Conservation (phyloP, 2,329 filamentous ascomycete genomes). For the Aureobasidium lini region DNA sequence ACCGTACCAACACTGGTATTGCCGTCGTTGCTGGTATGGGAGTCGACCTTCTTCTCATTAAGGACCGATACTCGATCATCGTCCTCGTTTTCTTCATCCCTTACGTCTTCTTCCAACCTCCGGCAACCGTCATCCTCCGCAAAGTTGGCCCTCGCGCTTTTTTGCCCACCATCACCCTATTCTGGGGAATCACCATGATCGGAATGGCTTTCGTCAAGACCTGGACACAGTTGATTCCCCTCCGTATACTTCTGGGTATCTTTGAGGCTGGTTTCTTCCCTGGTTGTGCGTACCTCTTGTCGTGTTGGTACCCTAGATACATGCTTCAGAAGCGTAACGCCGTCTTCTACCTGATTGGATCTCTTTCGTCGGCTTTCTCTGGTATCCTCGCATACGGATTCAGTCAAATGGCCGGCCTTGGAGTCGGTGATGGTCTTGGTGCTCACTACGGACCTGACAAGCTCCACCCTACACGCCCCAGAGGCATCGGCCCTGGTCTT, state of each 20-base stretch:
- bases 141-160: conserved; percentile 47
- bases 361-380: conserved; percentile 40
- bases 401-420: conserved; percentile 41
- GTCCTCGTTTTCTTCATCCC: conserved; percentile 68
- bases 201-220: conserved; percentile 52
- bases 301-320: conserved; percentile 24
- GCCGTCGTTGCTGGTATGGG: conserved; percentile 30
- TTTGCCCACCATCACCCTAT: conserved; percentile 33
- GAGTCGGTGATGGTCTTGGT: conserved; percentile 24
- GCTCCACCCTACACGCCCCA: conserved; percentile 19
- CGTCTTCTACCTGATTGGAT: conserved; percentile 44
- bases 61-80: conserved; percentile 34
- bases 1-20: conserved; percentile 27
- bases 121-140: conserved; percentile 61
- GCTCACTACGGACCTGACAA: conserved; percentile 27
- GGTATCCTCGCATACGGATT: conserved; percentile 36
- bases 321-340: conserved; percentile 35
- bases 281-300: conserved; percentile 53
- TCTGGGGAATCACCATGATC: conserved; percentile 57
- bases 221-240: conserved; percentile 46
- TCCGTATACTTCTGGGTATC: conserved; percentile 54
- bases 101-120: conserved; percentile 65
- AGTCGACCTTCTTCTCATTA: conserved; percentile 25
- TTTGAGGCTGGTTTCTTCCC: conserved; percentile 62
- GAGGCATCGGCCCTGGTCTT: conserved; percentile 28